Base-by-base conservation (phyloP, 2,329 filamentous ascomycete genomes). In the Penicillium psychrosexuale region DNA sequence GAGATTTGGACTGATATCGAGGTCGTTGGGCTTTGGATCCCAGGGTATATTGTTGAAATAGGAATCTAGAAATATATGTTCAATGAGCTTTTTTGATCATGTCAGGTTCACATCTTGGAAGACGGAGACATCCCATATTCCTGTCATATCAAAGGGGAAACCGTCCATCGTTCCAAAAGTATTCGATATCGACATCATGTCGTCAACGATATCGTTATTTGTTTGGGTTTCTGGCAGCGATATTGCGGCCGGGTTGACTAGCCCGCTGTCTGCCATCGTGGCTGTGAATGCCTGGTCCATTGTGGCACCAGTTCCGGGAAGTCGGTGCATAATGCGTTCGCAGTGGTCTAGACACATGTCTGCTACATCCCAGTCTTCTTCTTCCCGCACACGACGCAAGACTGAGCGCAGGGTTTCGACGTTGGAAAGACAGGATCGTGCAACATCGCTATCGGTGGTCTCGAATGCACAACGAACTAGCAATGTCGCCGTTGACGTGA, bases 341-440 rank as follows among this genome's bases (percentile, higher is more conserved):
- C 76, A 77, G 62, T 77, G 74, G 38, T 82, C 78, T 3, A 83
- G 67, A 42, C 78, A 82, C 66, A 81, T 82, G 46, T 80, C 77
- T 8, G 80, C 80, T 8, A 83, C 74, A 58, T 83, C 81, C 80
- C 81, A 83, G 47, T 80, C 76, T 61, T 80, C 77, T 47, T 80
- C 76, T 30, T 77, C 76, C 13, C 75, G 71, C 22, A 78, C 77
- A 44, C 73, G 70, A 38, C 77, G 76, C 8, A 82, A 74, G 31
- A 78, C 75, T 8, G 73, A 71, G 36, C 79, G 76, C 39, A 81
- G 72, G 3, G 72, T 74, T 54, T 81, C 74, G 2, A 82, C 77
- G 27, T 78, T 77, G 7, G 71, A 54, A 45, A 82, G 73, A 48
- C 76, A 79, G 3, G 75, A 72, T 8, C 74, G 74, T 9, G 78